Percentiles rank a stretch among this genome's conserved stretches.
phyloP scores from a whole-genome alignment of 306 rosid species.

The Vigna reflexopilosa region DNA sequence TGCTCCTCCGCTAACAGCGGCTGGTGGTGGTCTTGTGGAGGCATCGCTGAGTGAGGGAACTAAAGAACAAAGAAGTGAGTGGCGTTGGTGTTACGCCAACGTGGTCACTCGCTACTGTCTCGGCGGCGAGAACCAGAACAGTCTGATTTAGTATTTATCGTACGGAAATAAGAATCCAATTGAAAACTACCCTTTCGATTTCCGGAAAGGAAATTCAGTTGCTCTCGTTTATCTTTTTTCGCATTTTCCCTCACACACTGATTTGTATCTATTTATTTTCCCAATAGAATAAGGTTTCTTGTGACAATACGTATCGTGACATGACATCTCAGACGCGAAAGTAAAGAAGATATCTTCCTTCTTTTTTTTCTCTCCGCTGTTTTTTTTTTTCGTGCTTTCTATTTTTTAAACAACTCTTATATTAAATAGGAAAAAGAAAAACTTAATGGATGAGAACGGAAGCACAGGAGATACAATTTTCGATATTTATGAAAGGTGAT shows the following conservation, averaged over 20 bases:
- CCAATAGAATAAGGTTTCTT: neutral
- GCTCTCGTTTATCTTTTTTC: neutral
- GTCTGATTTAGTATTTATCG: too few species aligned
- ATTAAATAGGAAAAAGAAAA: too few species aligned
- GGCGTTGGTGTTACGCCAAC: conserved; percentile 22
- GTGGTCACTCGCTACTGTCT: neutral
- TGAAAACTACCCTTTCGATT: neutral
- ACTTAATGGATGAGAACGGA: too few species aligned
- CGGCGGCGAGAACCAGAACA: neutral
- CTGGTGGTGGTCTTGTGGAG: conserved; percentile 51
- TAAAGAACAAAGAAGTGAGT: neutral
- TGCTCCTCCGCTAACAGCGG: conserved; percentile 56
- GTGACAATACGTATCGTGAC: neutral
- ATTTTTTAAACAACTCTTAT: too few species aligned
- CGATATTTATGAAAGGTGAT: too few species aligned
- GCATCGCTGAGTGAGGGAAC: conserved; percentile 47
- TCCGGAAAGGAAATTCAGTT: neutral
- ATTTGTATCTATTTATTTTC: neutral
- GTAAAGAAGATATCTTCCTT: neutral
- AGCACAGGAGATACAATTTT: too few species aligned
- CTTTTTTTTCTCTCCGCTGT: neutral
- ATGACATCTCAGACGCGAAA: neutral
- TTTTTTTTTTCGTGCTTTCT: neutral
- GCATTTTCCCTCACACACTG: too few species aligned
- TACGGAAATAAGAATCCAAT: neutral